Conservation (phyloP, 140 eudicot species). For the Stevia rebaudiana region DNA sequence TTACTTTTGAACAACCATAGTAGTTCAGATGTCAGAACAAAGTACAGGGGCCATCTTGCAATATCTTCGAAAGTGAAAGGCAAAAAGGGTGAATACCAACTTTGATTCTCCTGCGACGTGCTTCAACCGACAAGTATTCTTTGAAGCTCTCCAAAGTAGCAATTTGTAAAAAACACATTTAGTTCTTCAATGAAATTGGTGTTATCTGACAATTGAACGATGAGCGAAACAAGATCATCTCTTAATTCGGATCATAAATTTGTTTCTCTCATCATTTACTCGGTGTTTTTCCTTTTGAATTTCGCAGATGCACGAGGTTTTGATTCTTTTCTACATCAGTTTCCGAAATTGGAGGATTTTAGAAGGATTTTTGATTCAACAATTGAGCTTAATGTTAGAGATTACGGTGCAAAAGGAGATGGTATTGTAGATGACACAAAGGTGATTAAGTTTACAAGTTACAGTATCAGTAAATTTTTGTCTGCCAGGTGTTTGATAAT, state of each 20-base stretch:
- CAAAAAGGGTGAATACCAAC: background rate
- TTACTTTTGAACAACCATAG: background rate
- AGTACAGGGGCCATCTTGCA: background rate
- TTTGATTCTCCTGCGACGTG: background rate
- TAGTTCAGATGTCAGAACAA: background rate
- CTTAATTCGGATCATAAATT: conserved; percentile 4
- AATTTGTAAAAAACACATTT: background rate
- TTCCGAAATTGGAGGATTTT: conserved; percentile 36
- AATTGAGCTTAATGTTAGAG: conserved; percentile 39
- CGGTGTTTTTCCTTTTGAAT: conserved; percentile 21
- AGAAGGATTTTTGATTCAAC: conserved; percentile 22
- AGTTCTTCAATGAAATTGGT: background rate
- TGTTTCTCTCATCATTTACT: conserved; percentile 16
- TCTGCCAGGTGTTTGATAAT: conserved; percentile 13
- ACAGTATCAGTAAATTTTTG: background rate
- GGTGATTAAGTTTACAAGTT: conserved; percentile 35
- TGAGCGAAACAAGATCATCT: background rate
- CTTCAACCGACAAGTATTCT: conserved; percentile 4
- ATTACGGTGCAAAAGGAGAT: conserved; percentile 78
- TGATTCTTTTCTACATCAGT: conserved; percentile 37
- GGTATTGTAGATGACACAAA: conserved; percentile 65
- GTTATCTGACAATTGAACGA: conserved; percentile 1
- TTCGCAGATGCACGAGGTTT: conserved; percentile 31
- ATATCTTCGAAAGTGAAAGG: conserved; percentile 2
- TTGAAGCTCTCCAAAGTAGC: background rate